Evolutionary conservation across 305 asterid species (phyloP).

Genomic region (Lippia alba): DNA sequence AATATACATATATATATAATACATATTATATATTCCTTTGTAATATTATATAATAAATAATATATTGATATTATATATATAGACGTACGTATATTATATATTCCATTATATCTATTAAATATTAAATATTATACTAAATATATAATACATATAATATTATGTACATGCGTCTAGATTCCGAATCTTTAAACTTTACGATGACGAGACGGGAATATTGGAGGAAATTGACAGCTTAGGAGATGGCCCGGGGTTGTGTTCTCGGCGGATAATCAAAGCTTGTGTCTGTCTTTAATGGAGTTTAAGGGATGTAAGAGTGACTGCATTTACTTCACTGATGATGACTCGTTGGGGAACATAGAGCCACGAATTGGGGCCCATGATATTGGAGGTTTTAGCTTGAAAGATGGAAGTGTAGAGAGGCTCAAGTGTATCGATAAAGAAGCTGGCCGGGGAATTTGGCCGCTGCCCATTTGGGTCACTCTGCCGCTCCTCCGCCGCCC

Average conservation of each 20-base stretch:
- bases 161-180: background rate
- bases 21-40: too few species aligned
- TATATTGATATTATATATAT: too few species aligned
- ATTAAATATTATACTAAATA: too few species aligned
- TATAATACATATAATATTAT: too few species aligned
- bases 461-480: slow-evolving; percentile 13
- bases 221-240: slow-evolving; percentile 5
- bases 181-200: background rate
- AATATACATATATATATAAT: too few species aligned
- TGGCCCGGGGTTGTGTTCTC: slow-evolving; percentile 15
- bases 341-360: background rate
- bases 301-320: background rate
- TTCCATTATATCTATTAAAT: too few species aligned
- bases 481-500: background rate
- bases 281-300: slow-evolving; percentile 5
- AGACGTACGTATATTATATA: too few species aligned
- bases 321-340: slow-evolving; percentile 15
- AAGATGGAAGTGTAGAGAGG: background rate
- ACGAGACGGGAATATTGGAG: background rate
- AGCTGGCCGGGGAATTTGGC: background rate
- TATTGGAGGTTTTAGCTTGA: slow-evolving; percentile 1
- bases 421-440: background rate
- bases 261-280: slow-evolving; percentile 19
- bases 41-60: too few species aligned
- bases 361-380: slow-evolving; percentile 4